A percentile compares a stretch with the other conserved stretches of the same genome.
These are phyloP conservation scores for Corylus avellana DNA, from an alignment of 306 rosid species.

Conservation along the genomic window DNA sequence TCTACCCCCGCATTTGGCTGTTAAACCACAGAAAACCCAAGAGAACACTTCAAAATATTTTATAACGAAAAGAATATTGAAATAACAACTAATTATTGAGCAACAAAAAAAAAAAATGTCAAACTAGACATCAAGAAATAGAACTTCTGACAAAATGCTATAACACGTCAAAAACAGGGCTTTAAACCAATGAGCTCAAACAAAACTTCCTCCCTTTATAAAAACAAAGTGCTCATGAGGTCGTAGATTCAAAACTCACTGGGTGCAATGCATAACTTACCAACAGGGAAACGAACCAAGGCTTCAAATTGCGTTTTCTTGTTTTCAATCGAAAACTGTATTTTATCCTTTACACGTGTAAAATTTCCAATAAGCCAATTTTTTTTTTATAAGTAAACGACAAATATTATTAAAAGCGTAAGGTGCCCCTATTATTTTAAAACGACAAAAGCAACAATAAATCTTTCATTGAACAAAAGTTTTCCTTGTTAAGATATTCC, in stretches of 20 bases:
- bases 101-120: slow-evolving; percentile 21
- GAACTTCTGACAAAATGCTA: neutral
- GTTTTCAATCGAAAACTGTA: neutral
- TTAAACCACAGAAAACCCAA: slow-evolving; percentile 26
- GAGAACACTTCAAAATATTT: slow-evolving; percentile 18
- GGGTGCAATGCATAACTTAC: neutral
- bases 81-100: slow-evolving; percentile 16
- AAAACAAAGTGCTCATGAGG: neutral
- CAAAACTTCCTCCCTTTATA: neutral
- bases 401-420: too few species aligned
- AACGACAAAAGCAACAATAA: neutral
- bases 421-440: neutral
- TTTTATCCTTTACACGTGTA: neutral
- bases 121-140: slow-evolving; percentile 2
- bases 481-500: neutral
- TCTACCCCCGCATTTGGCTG: slow-evolving; percentile 49
- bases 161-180: too few species aligned
- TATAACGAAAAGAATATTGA: slow-evolving; percentile 16
- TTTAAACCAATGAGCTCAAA: neutral
- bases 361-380: neutral
- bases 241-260: neutral
- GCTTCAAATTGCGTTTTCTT: neutral
- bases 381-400: neutral
- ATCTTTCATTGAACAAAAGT: neutral
- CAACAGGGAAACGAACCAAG: neutral